These are phyloP conservation scores for Hymenoscyphus repandus DNA, from an alignment of 2,329 filamentous ascomycete species.

Conservation along the genomic window DNA sequence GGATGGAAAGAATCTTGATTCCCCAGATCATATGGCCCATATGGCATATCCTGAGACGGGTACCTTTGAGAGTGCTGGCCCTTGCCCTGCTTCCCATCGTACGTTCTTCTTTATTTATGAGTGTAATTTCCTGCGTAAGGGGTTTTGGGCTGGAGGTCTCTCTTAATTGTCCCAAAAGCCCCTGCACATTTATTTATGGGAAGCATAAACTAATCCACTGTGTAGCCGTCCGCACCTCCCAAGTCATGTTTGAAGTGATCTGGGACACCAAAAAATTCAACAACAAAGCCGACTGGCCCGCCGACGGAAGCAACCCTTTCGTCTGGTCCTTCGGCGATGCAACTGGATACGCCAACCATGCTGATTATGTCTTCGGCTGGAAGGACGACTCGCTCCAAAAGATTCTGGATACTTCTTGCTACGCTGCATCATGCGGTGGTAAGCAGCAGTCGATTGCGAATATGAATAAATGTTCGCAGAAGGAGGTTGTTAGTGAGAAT, in stretches of 20 bases:
- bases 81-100: slow-evolving; percentile 17
- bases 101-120: too few relatives aligned
- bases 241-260: slow-evolving; percentile 40
- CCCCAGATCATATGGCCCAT: slow-evolving; percentile 18
- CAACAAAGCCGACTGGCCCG: slow-evolving; percentile 39
- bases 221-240: slow-evolving; percentile 6
- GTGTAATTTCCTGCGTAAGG: too few relatives aligned
- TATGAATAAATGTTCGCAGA: slow-evolving; percentile 42
- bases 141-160: too few relatives aligned
- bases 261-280: slow-evolving; percentile 40
- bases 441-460: slow-evolving; percentile 38
- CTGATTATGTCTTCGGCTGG: slow-evolving; percentile 49
- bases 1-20: slow-evolving; percentile 23
- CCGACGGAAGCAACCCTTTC: slow-evolving; percentile 39
- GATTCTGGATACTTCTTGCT: slow-evolving; percentile 43
- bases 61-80: slow-evolving; percentile 14
- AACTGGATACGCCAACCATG: slow-evolving; percentile 44
- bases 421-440: slow-evolving; percentile 34
- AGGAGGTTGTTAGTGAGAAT: slow-evolving; percentile 44
- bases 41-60: slow-evolving; percentile 18
- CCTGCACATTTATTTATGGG: too few relatives aligned
- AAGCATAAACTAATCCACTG: too few relatives aligned
- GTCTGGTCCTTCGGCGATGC: slow-evolving; percentile 40
- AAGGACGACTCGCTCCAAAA: slow-evolving; percentile 43
- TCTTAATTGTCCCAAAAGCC: too few relatives aligned